Evolutionary conservation across 2,329 filamentous ascomycete species (phyloP), one percentile per base, ranked within the genome.

Genomic region (Colletotrichum sp.): DNA sequence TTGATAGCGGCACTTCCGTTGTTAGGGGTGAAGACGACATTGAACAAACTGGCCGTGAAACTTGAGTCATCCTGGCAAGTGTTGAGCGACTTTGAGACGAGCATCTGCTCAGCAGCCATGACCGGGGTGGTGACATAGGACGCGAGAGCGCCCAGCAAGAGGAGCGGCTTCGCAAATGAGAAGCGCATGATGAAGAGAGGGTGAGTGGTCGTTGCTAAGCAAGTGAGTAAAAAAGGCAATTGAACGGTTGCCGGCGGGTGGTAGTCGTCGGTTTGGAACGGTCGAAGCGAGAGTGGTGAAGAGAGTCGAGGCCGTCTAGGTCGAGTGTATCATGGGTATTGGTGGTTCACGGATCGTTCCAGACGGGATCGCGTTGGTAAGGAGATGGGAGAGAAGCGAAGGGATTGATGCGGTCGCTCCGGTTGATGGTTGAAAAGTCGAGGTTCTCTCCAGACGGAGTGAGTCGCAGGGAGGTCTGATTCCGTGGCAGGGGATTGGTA

Each of bases 11-110:
- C 89, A 36, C 92, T 93, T 79, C 90, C 89, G 86, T 98, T 97
- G 82, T 89, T 87, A 36, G 94, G 94, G 3, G 93, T 95, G 85
- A 95, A 95, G 78, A 92, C 87, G 84, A 98, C 94, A 80, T 97
- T 94, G 91, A 98, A 98, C 75, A 97, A 90, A 80, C 94, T 96
- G 80, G 96, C 96, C 6, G 94, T 94, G 85, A 98, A 97, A 81
- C 93, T 93, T 32, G 94, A 96, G 85, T 96, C 93, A 75, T 92
- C 88, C 89, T 96, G 94, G 86, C 96, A 98, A 62, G 94, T 91
- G 84, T 95, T 96, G 79, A 98, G 90, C 30, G 96, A 97, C 82
- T 91, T 94, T 71, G 96, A 97, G 80, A 93, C 89, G 81, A 98
- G 94, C 81, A 95, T 88, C 78, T 89, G 90, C 82, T 92, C 89